phyloP scores from a whole-genome alignment of 2,329 filamentous ascomycete species.

The Aspergillus sp. region DNA sequence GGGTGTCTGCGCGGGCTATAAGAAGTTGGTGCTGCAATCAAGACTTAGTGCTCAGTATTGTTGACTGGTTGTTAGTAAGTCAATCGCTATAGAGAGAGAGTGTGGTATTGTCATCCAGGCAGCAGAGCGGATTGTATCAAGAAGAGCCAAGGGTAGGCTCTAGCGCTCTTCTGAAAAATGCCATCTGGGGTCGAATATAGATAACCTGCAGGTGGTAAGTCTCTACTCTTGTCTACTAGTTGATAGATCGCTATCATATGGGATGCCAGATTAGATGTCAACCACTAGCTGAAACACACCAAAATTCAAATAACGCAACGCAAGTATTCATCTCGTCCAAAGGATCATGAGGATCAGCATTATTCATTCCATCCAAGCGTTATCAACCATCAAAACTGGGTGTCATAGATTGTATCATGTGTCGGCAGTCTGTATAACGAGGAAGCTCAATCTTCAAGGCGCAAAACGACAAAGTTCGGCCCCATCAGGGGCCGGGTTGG shows the following conservation, averaged over 20 bases:
- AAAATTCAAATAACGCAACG: conserved; percentile 6
- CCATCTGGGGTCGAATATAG: not conserved
- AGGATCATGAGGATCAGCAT: conserved; percentile 7
- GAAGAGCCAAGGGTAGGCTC: too few relatives aligned
- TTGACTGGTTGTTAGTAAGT: too few relatives aligned
- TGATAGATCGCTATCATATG: conserved; percentile 1
- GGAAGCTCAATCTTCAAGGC: conserved; percentile 1
- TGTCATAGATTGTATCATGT: conserved; percentile 9
- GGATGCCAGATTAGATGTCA: conserved; percentile 16
- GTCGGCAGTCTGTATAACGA: conserved; percentile 11
- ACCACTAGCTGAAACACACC: conserved; percentile 13
- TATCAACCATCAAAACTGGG: conserved; percentile 11
- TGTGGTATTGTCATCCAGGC: too few relatives aligned
- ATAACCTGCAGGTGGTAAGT: not conserved
- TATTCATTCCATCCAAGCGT: conserved; percentile 8
- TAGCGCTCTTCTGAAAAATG: too few relatives aligned
- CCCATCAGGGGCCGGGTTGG: not conserved
- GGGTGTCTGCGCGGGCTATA: too few relatives aligned
- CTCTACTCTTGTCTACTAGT: conserved; percentile 10
- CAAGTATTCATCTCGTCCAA: conserved; percentile 9
- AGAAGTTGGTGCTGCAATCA: too few relatives aligned
- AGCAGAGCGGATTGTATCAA: too few relatives aligned
- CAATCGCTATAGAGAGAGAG: too few relatives aligned
- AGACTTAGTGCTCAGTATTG: too few relatives aligned
- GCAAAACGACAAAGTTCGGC: not conserved